Percentiles rank a stretch among this genome's conserved stretches.
Conservation (phyloP, 2,329 filamentous ascomycete genomes). For the Laburnicola sp. region DNA sequence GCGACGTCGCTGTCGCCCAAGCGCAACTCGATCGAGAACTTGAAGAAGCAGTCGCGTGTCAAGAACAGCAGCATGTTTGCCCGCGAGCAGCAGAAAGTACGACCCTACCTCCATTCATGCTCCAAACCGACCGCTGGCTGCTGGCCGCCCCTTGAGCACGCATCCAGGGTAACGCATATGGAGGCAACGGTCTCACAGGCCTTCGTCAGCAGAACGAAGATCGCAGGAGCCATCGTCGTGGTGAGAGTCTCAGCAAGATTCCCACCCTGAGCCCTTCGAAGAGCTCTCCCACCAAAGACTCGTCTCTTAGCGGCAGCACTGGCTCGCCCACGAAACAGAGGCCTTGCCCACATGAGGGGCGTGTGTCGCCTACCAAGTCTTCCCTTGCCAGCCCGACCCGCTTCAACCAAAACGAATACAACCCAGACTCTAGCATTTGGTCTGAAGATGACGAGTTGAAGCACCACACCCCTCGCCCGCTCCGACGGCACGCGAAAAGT, state of each 20-base stretch:
- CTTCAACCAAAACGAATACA: slow-evolving; percentile 53
- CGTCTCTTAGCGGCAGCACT: slow-evolving; percentile 46
- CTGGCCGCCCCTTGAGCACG: slow-evolving; percentile 57
- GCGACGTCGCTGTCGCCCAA: slow-evolving; percentile 70
- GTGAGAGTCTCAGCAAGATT: slow-evolving; percentile 64
- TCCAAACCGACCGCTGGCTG: slow-evolving; percentile 80
- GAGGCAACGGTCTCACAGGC: slow-evolving; percentile 59
- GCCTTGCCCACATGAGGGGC: slow-evolving; percentile 41
- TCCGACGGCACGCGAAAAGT: slow-evolving; percentile 89
- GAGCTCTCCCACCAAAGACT: slow-evolving; percentile 61
- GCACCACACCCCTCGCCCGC: slow-evolving; percentile 63
- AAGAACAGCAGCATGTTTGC: slow-evolving; percentile 98
- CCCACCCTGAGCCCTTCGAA: slow-evolving; percentile 62
- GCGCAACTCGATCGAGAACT: slow-evolving; percentile 89
- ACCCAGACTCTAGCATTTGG: slow-evolving; percentile 40
- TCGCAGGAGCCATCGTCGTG: slow-evolving; percentile 43
- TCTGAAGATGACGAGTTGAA: slow-evolving; percentile 58
- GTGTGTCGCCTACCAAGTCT: slow-evolving; percentile 82
- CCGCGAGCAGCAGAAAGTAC: slow-evolving; percentile 90
- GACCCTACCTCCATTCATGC: slow-evolving; percentile 77
- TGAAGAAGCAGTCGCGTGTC: slow-evolving; percentile 91
- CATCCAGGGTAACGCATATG: slow-evolving; percentile 73
- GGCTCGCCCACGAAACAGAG: slow-evolving; percentile 30
- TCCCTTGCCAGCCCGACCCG: slow-evolving; percentile 71
- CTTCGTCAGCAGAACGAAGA: slow-evolving; percentile 36